A percentile compares a stretch with the other conserved stretches of the same genome.
Conservation (phyloP, 768 basidiomycete genomes). For the Crepidotus variabilis region DNA sequence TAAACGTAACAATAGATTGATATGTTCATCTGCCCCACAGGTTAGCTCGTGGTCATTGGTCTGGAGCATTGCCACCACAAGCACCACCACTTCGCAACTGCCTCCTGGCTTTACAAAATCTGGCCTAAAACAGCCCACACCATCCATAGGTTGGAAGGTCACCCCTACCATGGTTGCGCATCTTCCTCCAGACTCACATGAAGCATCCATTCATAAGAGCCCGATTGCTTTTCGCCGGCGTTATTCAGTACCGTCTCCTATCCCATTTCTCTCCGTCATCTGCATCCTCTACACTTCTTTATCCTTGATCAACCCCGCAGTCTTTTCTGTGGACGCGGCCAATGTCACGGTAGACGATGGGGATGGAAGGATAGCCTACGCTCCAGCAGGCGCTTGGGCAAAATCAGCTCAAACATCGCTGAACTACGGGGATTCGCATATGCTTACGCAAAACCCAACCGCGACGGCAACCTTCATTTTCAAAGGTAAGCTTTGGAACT, state of each 20-base stretch:
- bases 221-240: neutral
- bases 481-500: conserved; percentile 27
- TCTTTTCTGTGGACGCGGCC: conserved; percentile 11
- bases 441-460: conserved; percentile 25
- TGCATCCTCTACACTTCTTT: conserved; percentile 6
- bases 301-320: neutral
- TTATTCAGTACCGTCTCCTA: neutral
- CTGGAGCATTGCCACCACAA: neutral
- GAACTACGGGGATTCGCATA: conserved; percentile 30
- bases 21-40: neutral
- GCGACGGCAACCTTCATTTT: conserved; percentile 41
- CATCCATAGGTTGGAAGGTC: neutral
- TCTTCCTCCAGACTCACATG: neutral
- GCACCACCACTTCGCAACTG: neutral
- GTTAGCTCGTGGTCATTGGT: neutral
- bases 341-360: conserved; percentile 33
- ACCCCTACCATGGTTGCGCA: neutral
- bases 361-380: conserved; percentile 26
- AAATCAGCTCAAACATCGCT: conserved; percentile 25
- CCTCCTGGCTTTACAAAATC: neutral
- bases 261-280: conserved; percentile 3
- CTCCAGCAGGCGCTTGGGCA: conserved; percentile 27
- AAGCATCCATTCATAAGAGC: neutral
- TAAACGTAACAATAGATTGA: neutral
- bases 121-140: neutral